These are phyloP conservation scores for Alternaria sp. DNA, from an alignment of 2,329 filamentous ascomycete genomes.

Conservation along the genomic window DNA sequence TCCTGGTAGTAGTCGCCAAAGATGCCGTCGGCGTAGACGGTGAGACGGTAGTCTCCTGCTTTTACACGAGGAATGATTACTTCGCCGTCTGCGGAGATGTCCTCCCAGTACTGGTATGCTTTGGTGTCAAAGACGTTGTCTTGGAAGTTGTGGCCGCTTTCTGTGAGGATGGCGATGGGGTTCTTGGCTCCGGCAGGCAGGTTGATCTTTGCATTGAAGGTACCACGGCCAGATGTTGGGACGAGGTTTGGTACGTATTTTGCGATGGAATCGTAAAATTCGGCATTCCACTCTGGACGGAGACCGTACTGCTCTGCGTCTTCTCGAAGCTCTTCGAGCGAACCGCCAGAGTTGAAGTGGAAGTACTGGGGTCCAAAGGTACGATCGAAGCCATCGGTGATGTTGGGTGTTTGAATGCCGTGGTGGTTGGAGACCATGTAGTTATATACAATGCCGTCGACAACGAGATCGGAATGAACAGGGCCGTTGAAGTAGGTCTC, in stretches of 20 bases:
- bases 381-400: slow-evolving; percentile 70
- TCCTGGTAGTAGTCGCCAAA: slow-evolving; percentile 69
- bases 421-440: slow-evolving; percentile 67
- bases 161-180: slow-evolving; percentile 65
- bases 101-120: slow-evolving; percentile 71
- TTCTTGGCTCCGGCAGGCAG: slow-evolving; percentile 62
- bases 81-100: slow-evolving; percentile 56
- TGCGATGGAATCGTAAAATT: slow-evolving; percentile 71
- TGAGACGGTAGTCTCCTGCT: slow-evolving; percentile 68
- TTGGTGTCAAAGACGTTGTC: slow-evolving; percentile 65
- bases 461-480: slow-evolving; percentile 68
- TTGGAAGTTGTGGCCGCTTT: slow-evolving; percentile 64
- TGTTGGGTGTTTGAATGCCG: slow-evolving; percentile 69
- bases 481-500: slow-evolving; percentile 71
- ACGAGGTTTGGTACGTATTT: slow-evolving; percentile 68
- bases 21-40: slow-evolving; percentile 68
- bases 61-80: slow-evolving; percentile 65
- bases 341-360: slow-evolving; percentile 67
- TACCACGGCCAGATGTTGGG: slow-evolving; percentile 61
- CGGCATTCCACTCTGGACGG: slow-evolving; percentile 63
- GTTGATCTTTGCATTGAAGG: slow-evolving; percentile 60
- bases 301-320: slow-evolving; percentile 62
- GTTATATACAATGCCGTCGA: slow-evolving; percentile 73
- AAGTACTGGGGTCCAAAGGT: slow-evolving; percentile 72
- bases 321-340: slow-evolving; percentile 55